Evolutionary conservation across 2,329 filamentous ascomycete genomes (phyloP).

Genomic region (Hymenotorrendiella dingleyae): DNA sequence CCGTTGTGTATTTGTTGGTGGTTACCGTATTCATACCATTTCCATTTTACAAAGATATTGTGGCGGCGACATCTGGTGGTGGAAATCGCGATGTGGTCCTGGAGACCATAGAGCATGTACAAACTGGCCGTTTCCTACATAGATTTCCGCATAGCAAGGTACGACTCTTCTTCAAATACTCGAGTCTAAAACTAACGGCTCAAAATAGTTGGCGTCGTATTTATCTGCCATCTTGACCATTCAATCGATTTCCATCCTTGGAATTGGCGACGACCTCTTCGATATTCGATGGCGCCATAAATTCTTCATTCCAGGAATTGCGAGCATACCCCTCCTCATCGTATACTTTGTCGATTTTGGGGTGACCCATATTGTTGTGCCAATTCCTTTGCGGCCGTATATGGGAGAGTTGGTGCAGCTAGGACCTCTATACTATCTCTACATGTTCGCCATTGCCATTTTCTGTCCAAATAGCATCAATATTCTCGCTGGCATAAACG

Average conservation of each 20-base stretch:
- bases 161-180: conserved; percentile 9
- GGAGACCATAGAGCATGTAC: conserved; percentile 32
- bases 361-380: conserved; percentile 91
- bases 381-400: conserved; percentile 76
- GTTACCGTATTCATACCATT: conserved; percentile 94
- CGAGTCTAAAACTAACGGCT: neutral
- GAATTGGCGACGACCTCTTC: conserved; percentile 92
- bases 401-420: conserved; percentile 77
- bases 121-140: conserved; percentile 81
- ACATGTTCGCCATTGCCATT: conserved; percentile 95
- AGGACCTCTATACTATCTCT: conserved; percentile 80
- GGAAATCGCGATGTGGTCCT: conserved; percentile 84
- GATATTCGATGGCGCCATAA: conserved; percentile 99
- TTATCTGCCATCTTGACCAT: conserved; percentile 90
- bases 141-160: conserved; percentile 94
- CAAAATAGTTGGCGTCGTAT: conserved; percentile 76
- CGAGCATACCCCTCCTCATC: conserved; percentile 85
- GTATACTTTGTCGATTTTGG: conserved; percentile 99
- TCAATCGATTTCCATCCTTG: conserved; percentile 83
- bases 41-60: conserved; percentile 97
- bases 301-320: conserved; percentile 93
- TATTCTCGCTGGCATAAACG: conserved; percentile 98
- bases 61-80: conserved; percentile 87
- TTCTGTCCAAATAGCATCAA: conserved; percentile 99
- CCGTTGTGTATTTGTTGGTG: conserved; percentile 82